Base-by-base conservation (phyloP, 768 basidiomycete species). In the Chalciporus piperatus region DNA sequence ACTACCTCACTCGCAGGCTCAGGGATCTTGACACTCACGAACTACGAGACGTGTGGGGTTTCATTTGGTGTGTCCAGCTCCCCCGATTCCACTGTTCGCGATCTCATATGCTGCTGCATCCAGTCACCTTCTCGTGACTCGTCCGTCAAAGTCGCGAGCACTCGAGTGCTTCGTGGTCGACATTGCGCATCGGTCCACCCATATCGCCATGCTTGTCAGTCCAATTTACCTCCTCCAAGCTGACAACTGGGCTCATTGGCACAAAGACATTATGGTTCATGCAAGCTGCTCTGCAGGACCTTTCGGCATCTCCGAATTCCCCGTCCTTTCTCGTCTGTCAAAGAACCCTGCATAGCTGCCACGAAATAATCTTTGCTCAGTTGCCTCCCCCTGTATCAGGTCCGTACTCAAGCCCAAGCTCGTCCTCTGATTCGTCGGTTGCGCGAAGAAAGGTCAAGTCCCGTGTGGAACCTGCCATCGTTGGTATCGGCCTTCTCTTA, bases 341-440 rank as follows among this genome's bases (percentile, higher is more conserved):
- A 70, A 83, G 96, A 54, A 83, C 94, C 35, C 74, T 98, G 52
- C 90, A 90, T 67, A 81, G 81, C 67, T 95, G 95, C 63, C 95
- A 98, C 70, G 89, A 94, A 72, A 94, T 98, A 68, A 96, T 99
- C 62, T 99, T 97, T 66, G 84, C 84, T 42, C 92, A 98, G 69
- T 76, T 88, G 30, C 83, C 93, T 11, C 74, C 82, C 20, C 80
- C 85, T 8, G 71, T 78, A 11, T 70, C 77, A 10, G 76, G 82
- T 3, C 89, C 92, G 1, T 95, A 95, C 65, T 74, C 81, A 13
- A 75, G 78, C 8, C 67, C 87, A 58, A 72, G 70, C 59, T 66
- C 80, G 14, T 77, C 82, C 33, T 66, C 71, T 38, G 72, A 72
- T 22, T 72, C 78, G 16, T 79, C 77, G 32, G 76, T 82, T 50